phyloP scores from a whole-genome alignment of 1,284 basidiomycete species.

The Sparassis latifolia region DNA sequence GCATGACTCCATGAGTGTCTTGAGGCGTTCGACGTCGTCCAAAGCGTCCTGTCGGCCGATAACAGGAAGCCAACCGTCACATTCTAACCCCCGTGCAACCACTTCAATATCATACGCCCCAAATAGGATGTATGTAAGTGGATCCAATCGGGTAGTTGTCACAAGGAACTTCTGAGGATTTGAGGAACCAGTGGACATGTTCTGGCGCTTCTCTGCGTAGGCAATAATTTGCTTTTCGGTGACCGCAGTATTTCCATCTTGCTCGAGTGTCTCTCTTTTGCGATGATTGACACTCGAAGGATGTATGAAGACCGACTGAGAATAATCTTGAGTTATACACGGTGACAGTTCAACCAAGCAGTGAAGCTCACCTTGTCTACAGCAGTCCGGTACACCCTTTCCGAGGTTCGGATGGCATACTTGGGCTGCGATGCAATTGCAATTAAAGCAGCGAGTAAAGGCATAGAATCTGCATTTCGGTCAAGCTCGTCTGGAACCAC shows the following conservation, averaged over 20 bases:
- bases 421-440: slow-evolving; percentile 90
- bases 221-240: slow-evolving; percentile 79
- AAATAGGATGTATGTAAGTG: slow-evolving; percentile 89
- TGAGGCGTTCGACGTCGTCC: slow-evolving; percentile 83
- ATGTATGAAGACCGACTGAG: slow-evolving; percentile 70
- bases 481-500: slow-evolving; percentile 67
- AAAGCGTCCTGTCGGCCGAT: slow-evolving; percentile 73
- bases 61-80: slow-evolving; percentile 90
- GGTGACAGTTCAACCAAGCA: slow-evolving; percentile 1
- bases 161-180: slow-evolving; percentile 69
- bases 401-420: slow-evolving; percentile 80
- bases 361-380: slow-evolving; percentile 70
- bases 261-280: slow-evolving; percentile 48
- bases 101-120: slow-evolving; percentile 78
- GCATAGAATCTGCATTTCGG: slow-evolving; percentile 67
- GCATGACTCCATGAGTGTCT: slow-evolving; percentile 76
- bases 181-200: slow-evolving; percentile 44
- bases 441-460: slow-evolving; percentile 83
- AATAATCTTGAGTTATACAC: slow-evolving; percentile 8
- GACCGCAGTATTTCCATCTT: slow-evolving; percentile 32
- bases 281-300: slow-evolving; percentile 83
- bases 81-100: slow-evolving; percentile 68
- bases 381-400: slow-evolving; percentile 71
- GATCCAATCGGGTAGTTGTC: slow-evolving; percentile 83
- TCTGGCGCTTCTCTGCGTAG: slow-evolving; percentile 82